A percentile compares a stretch with the other conserved stretches of the same genome.
phyloP scores from a whole-genome alignment of 345 rosid species.

The Citrus maxima region DNA sequence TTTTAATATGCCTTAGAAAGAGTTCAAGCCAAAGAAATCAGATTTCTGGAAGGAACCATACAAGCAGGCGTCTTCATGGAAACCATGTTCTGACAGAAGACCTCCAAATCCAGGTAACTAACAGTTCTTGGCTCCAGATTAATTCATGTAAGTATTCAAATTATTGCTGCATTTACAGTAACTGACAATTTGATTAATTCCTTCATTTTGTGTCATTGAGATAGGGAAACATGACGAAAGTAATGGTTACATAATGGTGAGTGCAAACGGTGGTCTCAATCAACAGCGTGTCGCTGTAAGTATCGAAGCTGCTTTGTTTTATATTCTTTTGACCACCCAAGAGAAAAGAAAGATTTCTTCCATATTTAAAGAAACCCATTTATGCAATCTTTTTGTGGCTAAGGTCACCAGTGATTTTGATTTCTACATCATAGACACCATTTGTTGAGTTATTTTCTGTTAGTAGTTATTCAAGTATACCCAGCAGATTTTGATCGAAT shows the following conservation, averaged over 20 bases:
- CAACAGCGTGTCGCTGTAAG: slow-evolving; percentile 97
- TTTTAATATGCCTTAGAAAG: slow-evolving; percentile 42
- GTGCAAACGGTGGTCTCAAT: slow-evolving; percentile 95
- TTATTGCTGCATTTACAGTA: neutral
- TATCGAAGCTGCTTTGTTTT: slow-evolving; percentile 11
- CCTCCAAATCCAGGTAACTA: slow-evolving; percentile 30
- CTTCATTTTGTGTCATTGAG: slow-evolving; percentile 10
- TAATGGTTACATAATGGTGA: slow-evolving; percentile 74
- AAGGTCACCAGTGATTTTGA: neutral
- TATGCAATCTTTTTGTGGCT: neutral
- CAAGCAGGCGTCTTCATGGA: slow-evolving; percentile 58
- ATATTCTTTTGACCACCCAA: neutral
- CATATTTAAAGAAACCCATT: neutral
- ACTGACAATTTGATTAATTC: slow-evolving; percentile 1
- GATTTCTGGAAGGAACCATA: slow-evolving; percentile 55
- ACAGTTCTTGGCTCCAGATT: neutral
- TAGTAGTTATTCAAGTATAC: neutral
- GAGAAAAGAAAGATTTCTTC: neutral
- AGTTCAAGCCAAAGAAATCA: slow-evolving; percentile 40
- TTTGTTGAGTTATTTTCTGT: neutral
- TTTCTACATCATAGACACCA: neutral
- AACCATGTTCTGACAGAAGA: slow-evolving; percentile 69
- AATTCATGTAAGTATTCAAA: neutral
- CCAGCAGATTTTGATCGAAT: neutral
- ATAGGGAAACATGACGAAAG: slow-evolving; percentile 41